Evolutionary conservation across 2,329 filamentous ascomycete species (phyloP).

Genomic region (Fusarium sp.): DNA sequence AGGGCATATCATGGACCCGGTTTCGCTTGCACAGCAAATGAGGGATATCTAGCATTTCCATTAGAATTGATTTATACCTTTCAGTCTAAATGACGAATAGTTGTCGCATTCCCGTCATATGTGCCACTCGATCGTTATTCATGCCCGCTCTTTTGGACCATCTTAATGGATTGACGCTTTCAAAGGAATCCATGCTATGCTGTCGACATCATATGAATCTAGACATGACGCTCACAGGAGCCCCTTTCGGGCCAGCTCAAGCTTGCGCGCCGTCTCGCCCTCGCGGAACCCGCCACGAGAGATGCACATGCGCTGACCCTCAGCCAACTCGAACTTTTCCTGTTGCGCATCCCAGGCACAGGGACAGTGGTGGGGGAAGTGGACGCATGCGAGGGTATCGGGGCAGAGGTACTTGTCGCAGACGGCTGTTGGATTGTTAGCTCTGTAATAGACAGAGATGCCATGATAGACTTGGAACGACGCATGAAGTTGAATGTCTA

Average conservation of each 20-base stretch:
- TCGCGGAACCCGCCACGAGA: conserved; percentile 80
- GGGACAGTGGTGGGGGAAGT: conserved; percentile 97
- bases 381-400: conserved; percentile 92
- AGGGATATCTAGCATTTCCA: conserved; percentile 29
- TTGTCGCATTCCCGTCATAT: neutral
- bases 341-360: conserved; percentile 83
- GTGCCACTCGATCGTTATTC: neutral
- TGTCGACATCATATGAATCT: neutral
- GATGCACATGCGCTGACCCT: conserved; percentile 79
- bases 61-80: conserved; percentile 28
- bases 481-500: neutral
- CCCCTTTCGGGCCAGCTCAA: conserved; percentile 84
- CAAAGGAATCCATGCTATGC: neutral
- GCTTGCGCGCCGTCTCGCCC: conserved; percentile 79
- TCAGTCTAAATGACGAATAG: neutral
- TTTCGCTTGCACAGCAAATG: conserved; percentile 28
- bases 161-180: neutral
- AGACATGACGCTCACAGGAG: conserved; percentile 63
- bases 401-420: conserved; percentile 97
- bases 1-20: conserved; percentile 25
- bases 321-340: conserved; percentile 81
- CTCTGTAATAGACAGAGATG: neutral
- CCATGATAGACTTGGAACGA: neutral
- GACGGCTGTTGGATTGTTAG: conserved; percentile 65
- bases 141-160: neutral